Evolutionary conservation across 345 rosid genomes (phyloP).

Genomic region (Trapa bicornis): DNA sequence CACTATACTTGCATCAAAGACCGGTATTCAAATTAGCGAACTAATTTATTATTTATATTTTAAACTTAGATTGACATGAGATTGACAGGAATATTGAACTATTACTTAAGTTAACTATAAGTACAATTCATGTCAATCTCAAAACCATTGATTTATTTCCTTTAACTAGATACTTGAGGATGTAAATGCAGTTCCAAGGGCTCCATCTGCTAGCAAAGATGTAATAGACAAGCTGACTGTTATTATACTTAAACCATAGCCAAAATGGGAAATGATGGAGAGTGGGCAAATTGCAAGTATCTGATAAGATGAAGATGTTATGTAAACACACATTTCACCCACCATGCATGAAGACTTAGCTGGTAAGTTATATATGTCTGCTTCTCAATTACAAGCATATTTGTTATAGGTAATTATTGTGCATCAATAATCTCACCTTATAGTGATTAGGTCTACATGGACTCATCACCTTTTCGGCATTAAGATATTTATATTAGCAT

Average conservation of each 20-base stretch:
- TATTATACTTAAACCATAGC: conserved; percentile 39
- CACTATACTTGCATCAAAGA: no score
- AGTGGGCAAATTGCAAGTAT: conserved; percentile 68
- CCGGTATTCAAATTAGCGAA: no score
- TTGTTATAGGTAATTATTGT: background rate
- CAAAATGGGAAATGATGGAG: conserved; percentile 51
- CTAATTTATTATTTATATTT: no score
- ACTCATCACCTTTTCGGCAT: background rate
- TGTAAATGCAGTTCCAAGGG: conserved; percentile 46
- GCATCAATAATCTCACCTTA: background rate
- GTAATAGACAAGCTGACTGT: conserved; percentile 81
- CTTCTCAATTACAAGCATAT: background rate
- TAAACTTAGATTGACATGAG: no score
- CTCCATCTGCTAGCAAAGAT: conserved; percentile 91
- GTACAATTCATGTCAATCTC: no score
- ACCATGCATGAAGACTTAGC: conserved; percentile 96
- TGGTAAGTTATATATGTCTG: conserved; percentile 30
- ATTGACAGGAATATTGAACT: no score
- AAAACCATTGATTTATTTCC: background rate
- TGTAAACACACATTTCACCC: conserved; percentile 93
- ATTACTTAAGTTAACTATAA: no score
- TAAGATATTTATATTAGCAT: background rate
- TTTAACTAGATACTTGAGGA: conserved; percentile 29
- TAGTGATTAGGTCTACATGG: no score
- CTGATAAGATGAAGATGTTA: conserved; percentile 80